These are phyloP conservation scores for Dimocarpus longan DNA, from an alignment of 345 rosid species.

Conservation along the genomic window DNA sequence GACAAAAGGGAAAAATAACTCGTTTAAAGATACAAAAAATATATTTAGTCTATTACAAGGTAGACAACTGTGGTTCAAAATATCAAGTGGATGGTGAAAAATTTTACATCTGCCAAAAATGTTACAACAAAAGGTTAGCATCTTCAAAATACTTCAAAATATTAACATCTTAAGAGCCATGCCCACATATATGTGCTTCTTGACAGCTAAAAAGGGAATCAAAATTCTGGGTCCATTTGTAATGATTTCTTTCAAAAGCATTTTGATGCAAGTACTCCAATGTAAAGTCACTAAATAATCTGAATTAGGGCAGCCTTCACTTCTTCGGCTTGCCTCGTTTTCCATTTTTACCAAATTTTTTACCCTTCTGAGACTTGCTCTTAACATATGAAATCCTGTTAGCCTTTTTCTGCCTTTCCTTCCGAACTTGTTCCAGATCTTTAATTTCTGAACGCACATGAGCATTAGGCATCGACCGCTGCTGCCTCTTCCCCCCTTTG, in stretches of 20 bases:
- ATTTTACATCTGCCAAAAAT: neutral
- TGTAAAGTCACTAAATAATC: too few species aligned
- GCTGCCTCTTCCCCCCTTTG: slow-evolving; percentile 51
- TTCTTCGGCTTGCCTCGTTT: slow-evolving; percentile 43
- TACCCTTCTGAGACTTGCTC: slow-evolving; percentile 54
- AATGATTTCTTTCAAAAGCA: neutral
- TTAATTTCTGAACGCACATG: slow-evolving; percentile 85
- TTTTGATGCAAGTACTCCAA: neutral
- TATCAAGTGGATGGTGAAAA: neutral
- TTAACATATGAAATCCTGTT: slow-evolving; percentile 57
- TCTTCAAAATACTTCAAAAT: neutral
- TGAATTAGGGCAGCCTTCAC: neutral
- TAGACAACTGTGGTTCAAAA: neutral
- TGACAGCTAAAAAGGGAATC: neutral
- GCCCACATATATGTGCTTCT: neutral
- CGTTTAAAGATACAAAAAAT: too few species aligned
- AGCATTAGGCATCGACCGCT: slow-evolving; percentile 61
- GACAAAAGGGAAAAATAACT: neutral
- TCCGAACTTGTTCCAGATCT: slow-evolving; percentile 85
- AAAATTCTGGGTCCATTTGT: slow-evolving; percentile 1
- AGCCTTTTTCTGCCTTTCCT: slow-evolving; percentile 83
- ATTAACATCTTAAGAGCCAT: neutral
- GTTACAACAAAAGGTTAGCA: neutral
- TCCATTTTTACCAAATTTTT: slow-evolving; percentile 38
- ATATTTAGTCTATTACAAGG: neutral